Evolutionary conservation across 805 yeast genomes (phyloP), one percentile per base, ranked within the genome.

Genomic region (Cyberlindnera maclurae): DNA sequence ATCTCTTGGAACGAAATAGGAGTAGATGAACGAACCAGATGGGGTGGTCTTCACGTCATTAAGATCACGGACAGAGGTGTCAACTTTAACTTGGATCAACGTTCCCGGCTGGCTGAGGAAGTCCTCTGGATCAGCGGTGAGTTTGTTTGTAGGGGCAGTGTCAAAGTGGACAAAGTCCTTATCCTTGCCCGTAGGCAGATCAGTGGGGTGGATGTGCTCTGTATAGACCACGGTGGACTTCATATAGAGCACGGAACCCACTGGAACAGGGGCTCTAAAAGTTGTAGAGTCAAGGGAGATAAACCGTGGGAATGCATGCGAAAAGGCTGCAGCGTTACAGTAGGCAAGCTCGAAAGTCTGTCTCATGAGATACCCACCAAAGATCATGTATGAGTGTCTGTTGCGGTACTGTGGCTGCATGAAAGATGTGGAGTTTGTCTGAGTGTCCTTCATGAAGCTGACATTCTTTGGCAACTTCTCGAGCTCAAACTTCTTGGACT

Each of bases 401-500:
- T 89, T 89, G 63, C 97, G 77, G 65, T 88, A 89, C 65, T 89
- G 97, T 2, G 97, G 97, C 63, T 89, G 97, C 90, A 89, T 90
- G 62, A 88, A 79, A 53, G 81, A 73, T 6, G 96, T 85, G 10
- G 95, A 82, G 37, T 73, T 67, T 38, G 84, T 71, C 37, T 60
- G 64, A 1, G 96, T 80, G 45, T 85, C 81, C 36, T 73, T 70
- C 94, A 87, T 83, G 49, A 74, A 74, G 33, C 70, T 65, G 24
- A 80, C 59, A 44, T 73, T 74, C 17, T 59, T 60, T n/a, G 82
- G 80, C 40, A 63, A 59, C 7, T 57, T 43, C 9, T 49, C 54
- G 15, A 58, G 40, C 17, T 60, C 54, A 20, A 72, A 45, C 37
- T 59, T 55, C 39, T 68, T 68, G 9, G 75, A 65, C 13, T 67